Base-by-base conservation (phyloP, 192 early-diverging fungal genomes). In the Coemansia brasiliensis region DNA sequence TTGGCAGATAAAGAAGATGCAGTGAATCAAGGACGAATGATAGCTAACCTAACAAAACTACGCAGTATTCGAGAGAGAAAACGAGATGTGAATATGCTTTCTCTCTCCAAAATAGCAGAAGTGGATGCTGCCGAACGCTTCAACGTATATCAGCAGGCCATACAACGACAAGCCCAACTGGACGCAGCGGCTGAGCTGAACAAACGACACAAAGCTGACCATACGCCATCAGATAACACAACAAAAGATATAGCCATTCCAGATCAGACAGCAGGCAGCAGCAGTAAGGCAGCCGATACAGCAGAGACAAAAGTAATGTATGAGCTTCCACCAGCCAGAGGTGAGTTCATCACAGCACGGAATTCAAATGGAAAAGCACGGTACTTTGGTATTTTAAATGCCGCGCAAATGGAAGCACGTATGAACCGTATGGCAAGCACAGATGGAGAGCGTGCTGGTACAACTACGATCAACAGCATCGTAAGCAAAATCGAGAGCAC, bases 1-100 rank as follows among this genome's bases (percentile, higher is more conserved):
- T 43, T 22, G 5, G 8, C 79, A 48, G 56, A 85, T 54, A 11
- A 67, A 53, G 5, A 70, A 68, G 57, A 88, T 10, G 57, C 81
- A 26, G 46, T 73, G 49, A 27, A 84, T 46, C 84, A 67, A 18
- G 71, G 71, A 4, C 16, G 11, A 1, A 38, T 35, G 26, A 37
- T 63, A 4, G 71, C 71, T 1, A 59, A 59, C 4, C 51, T 56
- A 0, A 21, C 63, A 2, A 55, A 40, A 21, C 8, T 15, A 3
- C 22, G 35, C 1, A 18, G 35, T 15, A 10, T 62, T n/a, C 32
- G 27, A 5, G n/a, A 53, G 16, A 22, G 51, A 12, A 15, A 42
- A 11, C 50, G 49, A 15, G 43, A 49, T 8, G 26, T 37, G 3
- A 13, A 35, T 4, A 7, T 17, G 17, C 20, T 61, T 4, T 40